Evolutionary conservation across 192 early-diverging fungal species (phyloP).

Genomic region (Coemansia sp.): DNA sequence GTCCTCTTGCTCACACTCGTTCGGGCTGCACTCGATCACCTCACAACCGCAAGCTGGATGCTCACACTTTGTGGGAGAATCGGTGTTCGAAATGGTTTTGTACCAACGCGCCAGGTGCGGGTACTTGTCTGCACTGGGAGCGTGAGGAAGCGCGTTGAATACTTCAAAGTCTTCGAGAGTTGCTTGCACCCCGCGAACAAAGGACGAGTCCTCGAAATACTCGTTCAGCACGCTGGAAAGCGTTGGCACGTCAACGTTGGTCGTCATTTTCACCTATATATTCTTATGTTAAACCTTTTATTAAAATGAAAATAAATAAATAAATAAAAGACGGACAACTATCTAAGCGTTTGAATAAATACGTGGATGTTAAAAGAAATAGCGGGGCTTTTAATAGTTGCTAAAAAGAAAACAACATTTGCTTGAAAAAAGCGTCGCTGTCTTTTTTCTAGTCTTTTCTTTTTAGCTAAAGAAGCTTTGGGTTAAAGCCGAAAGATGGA

Average conservation of each 20-base stretch:
- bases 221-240: not conserved
- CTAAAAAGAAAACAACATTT: not conserved
- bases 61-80: conserved; percentile 32
- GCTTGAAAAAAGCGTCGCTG: not conserved
- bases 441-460: not conserved
- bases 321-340: too few relatives aligned
- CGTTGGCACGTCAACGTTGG: not conserved
- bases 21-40: too few relatives aligned
- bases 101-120: conserved; percentile 94
- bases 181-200: not conserved
- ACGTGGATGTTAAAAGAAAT: too few relatives aligned
- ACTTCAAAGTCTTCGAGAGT: conserved; percentile 50
- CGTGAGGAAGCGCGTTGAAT: conserved; percentile 70
- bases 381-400: not conserved
- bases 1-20: too few relatives aligned
- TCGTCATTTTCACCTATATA: not conserved
- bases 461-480: too few relatives aligned
- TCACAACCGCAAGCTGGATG: too few relatives aligned
- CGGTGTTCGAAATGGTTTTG: conserved; percentile 71
- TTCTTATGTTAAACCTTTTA: not conserved
- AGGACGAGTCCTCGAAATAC: not conserved
- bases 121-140: conserved; percentile 68
- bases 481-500: too few relatives aligned
- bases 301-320: not conserved
- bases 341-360: too few relatives aligned